Evolutionary conservation across 73 alveolate genomes (phyloP).

Genomic region (Tetrahymena malaccensis): DNA sequence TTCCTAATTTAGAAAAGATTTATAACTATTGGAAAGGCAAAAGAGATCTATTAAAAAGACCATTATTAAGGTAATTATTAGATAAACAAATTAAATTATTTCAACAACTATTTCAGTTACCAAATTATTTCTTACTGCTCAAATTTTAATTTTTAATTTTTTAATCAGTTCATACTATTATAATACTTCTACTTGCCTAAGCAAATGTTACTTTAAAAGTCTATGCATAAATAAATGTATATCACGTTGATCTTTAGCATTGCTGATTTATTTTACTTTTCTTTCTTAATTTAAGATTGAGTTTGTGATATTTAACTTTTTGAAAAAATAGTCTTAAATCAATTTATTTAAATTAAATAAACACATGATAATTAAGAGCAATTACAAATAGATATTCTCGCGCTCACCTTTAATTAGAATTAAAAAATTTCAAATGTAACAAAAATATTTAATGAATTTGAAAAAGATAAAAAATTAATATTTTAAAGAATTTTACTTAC

Average conservation of each 20-base stretch:
- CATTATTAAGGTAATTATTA: not conserved
- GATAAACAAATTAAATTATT: not conserved
- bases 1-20: not conserved
- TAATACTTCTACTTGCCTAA: not conserved
- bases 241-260: too few relatives aligned
- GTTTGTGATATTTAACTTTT: not conserved
- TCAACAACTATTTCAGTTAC: not conserved
- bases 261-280: not conserved
- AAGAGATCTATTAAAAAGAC: not conserved
- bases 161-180: not conserved
- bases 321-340: not conserved
- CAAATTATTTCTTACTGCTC: too few relatives aligned
- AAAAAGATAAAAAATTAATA: too few relatives aligned
- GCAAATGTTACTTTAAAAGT: too few relatives aligned
- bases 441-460: too few relatives aligned
- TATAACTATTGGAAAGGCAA: not conserved
- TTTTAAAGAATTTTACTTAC: too few relatives aligned
- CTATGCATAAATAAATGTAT: too few relatives aligned
- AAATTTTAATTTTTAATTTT: too few relatives aligned
- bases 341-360: too few relatives aligned
- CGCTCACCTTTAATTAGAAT: not conserved
- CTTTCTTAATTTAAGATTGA: not conserved
- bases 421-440: not conserved
- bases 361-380: not conserved
- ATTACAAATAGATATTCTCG: not conserved